Conservation (phyloP, 169 alveolate species). For the Ichthyophthirius multifiliis region DNA sequence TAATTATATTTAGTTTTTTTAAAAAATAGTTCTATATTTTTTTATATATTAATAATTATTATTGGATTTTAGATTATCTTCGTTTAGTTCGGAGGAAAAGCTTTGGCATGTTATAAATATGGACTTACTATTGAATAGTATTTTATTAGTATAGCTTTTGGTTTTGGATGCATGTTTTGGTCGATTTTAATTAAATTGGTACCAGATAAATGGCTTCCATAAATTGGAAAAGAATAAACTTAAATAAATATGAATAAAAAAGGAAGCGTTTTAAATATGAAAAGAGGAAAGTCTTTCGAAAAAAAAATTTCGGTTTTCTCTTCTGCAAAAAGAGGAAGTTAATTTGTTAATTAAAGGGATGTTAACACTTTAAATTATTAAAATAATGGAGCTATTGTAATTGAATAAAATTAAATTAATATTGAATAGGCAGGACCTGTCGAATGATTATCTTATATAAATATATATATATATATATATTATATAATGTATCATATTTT, state of each 20-base stretch:
- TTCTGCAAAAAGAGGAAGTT: no score
- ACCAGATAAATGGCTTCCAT: conserved; percentile 10
- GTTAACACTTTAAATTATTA: neutral
- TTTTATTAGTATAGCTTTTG: conserved; percentile 44
- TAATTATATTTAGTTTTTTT: neutral
- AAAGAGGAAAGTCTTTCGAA: conserved; percentile 8
- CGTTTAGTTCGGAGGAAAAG: conserved; percentile 24
- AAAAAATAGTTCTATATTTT: conserved; percentile 21
- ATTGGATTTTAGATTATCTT: conserved; percentile 12
- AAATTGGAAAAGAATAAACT: neutral
- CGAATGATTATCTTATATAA: neutral
- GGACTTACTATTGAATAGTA: conserved; percentile 43
- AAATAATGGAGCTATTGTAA: neutral
- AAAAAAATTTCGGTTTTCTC: neutral
- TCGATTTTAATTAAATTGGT: conserved; percentile 1
- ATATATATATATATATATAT: no score
- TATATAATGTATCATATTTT: no score
- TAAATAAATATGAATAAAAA: neutral
- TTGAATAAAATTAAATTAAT: neutral
- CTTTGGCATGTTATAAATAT: conserved; percentile 19
- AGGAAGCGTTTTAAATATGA: neutral
- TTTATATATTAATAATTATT: conserved; percentile 1
- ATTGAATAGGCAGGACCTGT: neutral
- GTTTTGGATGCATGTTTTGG: conserved; percentile 14
- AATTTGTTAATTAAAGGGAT: no score